A percentile compares a stretch with the other conserved stretches of the same genome.
Evolutionary conservation across 2,329 filamentous ascomycete species (phyloP).

Genomic region (Hymenoscyphus albidus): DNA sequence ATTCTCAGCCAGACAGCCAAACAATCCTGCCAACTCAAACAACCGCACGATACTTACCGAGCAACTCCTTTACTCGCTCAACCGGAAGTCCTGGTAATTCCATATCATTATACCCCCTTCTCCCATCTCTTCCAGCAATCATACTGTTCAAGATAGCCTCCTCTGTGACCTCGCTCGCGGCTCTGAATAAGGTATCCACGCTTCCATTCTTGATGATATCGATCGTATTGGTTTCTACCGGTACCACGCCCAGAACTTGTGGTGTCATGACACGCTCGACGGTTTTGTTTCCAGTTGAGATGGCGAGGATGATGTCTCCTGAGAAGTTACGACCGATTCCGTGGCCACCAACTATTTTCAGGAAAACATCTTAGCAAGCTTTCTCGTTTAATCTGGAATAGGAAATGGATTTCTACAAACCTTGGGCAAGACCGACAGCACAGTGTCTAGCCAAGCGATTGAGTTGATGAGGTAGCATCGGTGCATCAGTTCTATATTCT

Average conservation of each 20-base stretch:
- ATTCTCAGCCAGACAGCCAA: background rate
- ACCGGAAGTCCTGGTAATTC: conserved; percentile 49
- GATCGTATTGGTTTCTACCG: conserved; percentile 41
- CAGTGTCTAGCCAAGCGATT: conserved; percentile 57
- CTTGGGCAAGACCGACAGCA: conserved; percentile 53
- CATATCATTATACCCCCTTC: conserved; percentile 49
- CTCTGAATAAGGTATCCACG: conserved; percentile 60
- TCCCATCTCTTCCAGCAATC: conserved; percentile 54
- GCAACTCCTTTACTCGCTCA: conserved; percentile 29
- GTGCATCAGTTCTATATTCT: conserved; percentile 48
- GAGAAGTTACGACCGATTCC: conserved; percentile 53
- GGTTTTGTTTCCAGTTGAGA: conserved; percentile 54
- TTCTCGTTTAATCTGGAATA: background rate
- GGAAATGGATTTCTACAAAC: background rate
- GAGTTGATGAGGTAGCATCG: conserved; percentile 54
- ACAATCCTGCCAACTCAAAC: conserved; percentile 12
- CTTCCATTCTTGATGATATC: conserved; percentile 53
- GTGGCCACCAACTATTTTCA: conserved; percentile 50
- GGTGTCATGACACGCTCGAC: conserved; percentile 26
- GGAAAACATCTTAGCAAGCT: background rate
- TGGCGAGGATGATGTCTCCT: conserved; percentile 64
- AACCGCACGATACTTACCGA: conserved; percentile 23
- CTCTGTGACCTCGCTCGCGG: conserved; percentile 58
- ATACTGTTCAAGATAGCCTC: conserved; percentile 64
- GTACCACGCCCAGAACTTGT: conserved; percentile 27